These are phyloP conservation scores for Proliferodiscus dingleyae DNA, from an alignment of 2,329 filamentous ascomycete genomes.

Conservation along the genomic window DNA sequence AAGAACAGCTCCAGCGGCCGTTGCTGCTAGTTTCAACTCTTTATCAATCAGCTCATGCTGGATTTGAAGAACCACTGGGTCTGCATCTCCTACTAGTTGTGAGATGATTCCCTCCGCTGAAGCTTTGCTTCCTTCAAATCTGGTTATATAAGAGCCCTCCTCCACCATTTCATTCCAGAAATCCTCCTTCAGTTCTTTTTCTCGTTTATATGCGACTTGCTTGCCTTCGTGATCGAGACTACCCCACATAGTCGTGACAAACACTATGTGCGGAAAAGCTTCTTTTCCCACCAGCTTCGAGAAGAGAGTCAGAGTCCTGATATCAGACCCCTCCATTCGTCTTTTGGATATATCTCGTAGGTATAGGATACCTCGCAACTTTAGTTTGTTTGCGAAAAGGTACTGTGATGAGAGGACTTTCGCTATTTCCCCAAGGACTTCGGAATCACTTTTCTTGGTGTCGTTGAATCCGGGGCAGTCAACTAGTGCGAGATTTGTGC, in stretches of 20 bases:
- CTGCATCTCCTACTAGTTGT: slow-evolving; percentile 34
- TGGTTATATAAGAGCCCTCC: slow-evolving; percentile 1
- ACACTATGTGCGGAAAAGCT: slow-evolving; percentile 36
- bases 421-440: slow-evolving; percentile 37
- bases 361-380: slow-evolving; percentile 40
- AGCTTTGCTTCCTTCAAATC: slow-evolving; percentile 4
- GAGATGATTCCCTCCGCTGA: slow-evolving; percentile 7
- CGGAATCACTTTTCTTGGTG: slow-evolving; percentile 34
- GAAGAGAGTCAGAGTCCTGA: slow-evolving; percentile 41
- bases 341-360: slow-evolving; percentile 40
- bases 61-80: slow-evolving; percentile 49
- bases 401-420: slow-evolving; percentile 2
- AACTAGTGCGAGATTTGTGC: slow-evolving; percentile 26
- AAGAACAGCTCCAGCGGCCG: slow-evolving; percentile 3
- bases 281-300: slow-evolving; percentile 39
- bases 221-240: slow-evolving; percentile 6
- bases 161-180: slow-evolving; percentile 10
- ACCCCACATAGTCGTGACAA: slow-evolving; percentile 42
- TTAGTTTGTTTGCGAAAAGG: slow-evolving; percentile 13
- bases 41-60: slow-evolving; percentile 29
- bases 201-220: slow-evolving; percentile 26
- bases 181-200: slow-evolving; percentile 24
- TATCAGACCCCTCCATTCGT: slow-evolving; percentile 36
- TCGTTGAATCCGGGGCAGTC: slow-evolving; percentile 43
- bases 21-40: slow-evolving; percentile 2